Evolutionary conservation across 208 protist species (phyloP), one percentile per base, ranked within the genome.

Genomic region (Porcisia deanei): DNA sequence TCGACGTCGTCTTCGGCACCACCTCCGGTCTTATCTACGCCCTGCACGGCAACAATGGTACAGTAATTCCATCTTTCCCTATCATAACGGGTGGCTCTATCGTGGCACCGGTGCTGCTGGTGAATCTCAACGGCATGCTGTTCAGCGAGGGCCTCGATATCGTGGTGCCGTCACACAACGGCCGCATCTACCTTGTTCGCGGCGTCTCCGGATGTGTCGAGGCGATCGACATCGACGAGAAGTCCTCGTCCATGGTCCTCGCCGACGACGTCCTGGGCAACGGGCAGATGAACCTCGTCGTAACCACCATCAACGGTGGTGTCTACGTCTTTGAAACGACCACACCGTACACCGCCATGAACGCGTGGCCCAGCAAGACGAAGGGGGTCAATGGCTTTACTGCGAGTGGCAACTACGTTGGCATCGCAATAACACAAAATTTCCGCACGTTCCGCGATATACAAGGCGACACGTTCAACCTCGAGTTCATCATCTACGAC

Each of bases 261-360:
- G 91, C 91, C 10, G 92, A 98, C 70, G 97, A 99, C 80, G 64
- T 99, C 25, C 93, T 86, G 30, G 91, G 91, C 34, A 94, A 98
- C 79, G 97, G 95, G 2, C 86, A 95, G 53, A 75, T 98, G 57
- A 89, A 98, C 76, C 83, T 99, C 49, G 53, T 99, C 8, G 89
- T 99, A 1, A 93, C 86, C 37, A 97, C 94, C 34, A 81, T 95
- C 30, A 88, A 85, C 63, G 95, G 96, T 20, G 94, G 91, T n/a
- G 77, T 98, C n/a, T 95, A 92, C 69, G 87, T 91, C 22, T 96
- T 97, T 68, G 82, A 88, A 68, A 97, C 95, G 49, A 20, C 74
- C 53, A 74, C 89, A 22, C 74, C 71, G 34, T 98, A 91, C 77
- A 81, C 92, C 60, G 89, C 95, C 4, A 76, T 93, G 37, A 97